These are phyloP conservation scores for Spiraea crenata DNA, from an alignment of 331 rosid species.

Conservation along the genomic window DNA sequence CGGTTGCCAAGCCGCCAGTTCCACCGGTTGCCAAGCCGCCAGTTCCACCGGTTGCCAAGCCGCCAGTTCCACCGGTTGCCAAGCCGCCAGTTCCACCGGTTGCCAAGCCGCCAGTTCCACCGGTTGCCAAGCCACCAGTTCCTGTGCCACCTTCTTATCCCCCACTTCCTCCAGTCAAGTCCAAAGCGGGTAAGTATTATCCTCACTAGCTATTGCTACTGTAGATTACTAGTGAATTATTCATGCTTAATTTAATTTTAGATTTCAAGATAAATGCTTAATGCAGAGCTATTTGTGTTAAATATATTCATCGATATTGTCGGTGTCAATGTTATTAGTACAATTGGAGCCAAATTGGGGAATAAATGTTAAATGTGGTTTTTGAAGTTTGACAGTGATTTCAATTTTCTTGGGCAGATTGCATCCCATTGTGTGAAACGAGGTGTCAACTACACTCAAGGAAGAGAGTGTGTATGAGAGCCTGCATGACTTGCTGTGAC, in stretches of 20 bases:
- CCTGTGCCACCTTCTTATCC: conserved; percentile 34
- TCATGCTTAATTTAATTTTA: too few species aligned
- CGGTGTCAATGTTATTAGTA: too few species aligned
- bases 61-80: conserved; percentile 11
- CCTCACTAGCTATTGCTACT: not conserved
- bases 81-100: conserved; percentile 1
- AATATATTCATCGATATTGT: too few species aligned
- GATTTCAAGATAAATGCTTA: too few species aligned
- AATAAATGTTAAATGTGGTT: not conserved
- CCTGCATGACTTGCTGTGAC: conserved; percentile 71
- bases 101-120: conserved; percentile 28
- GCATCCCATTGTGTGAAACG: conserved; percentile 50
- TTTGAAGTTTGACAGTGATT: not conserved
- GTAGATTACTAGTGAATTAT: too few species aligned
- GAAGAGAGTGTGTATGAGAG: conserved; percentile 56
- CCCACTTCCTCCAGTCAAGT: conserved; percentile 47
- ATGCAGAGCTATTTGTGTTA: too few species aligned
- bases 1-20: conserved; percentile 14
- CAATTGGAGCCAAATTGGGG: too few species aligned
- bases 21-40: conserved; percentile 13
- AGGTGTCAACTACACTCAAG: conserved; percentile 59
- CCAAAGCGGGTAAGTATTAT: conserved; percentile 41
- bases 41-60: conserved; percentile 9
- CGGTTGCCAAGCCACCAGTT: conserved; percentile 14
- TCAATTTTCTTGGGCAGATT: conserved; percentile 43